A percentile compares a stretch with the other conserved stretches of the same genome.
Conservation (phyloP, 257 asterid species). For the Solanum raphanifolium region DNA sequence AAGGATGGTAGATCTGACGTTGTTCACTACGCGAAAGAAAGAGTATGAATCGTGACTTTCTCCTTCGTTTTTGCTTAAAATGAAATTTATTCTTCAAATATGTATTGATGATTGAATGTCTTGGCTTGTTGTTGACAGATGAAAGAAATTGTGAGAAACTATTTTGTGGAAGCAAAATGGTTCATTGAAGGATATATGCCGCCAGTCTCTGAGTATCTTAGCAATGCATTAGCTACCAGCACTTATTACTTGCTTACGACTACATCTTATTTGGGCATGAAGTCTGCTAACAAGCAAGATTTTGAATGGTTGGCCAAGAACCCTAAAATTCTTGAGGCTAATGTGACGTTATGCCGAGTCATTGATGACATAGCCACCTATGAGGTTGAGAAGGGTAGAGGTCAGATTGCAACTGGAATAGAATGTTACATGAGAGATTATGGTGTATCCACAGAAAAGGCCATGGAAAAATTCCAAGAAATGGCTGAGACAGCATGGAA, state of each 20-base stretch:
- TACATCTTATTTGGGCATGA: slow-evolving; percentile 25
- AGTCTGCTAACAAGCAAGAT: neutral
- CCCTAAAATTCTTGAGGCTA: neutral
- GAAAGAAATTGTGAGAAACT: neutral
- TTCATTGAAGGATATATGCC: slow-evolving; percentile 21
- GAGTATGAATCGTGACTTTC: neutral
- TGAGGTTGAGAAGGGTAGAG: slow-evolving; percentile 35
- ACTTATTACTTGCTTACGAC: slow-evolving; percentile 13
- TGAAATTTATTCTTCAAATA: slow-evolving; percentile 13
- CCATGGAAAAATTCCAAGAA: slow-evolving; percentile 15
- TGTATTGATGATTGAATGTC: slow-evolving; percentile 8
- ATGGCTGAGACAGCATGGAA: slow-evolving; percentile 42
- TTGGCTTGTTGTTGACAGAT: neutral
- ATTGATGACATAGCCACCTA: neutral
- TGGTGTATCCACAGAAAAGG: slow-evolving; percentile 23
- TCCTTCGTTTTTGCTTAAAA: neutral
- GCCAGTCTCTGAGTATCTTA: neutral
- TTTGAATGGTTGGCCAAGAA: neutral
- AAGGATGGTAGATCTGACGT: neutral
- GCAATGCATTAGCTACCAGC: neutral
- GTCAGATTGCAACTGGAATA: slow-evolving; percentile 35
- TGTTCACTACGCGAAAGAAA: neutral
- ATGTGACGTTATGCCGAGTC: neutral
- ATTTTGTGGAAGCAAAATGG: neutral
- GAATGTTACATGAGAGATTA: slow-evolving; percentile 41